Evolutionary conservation across 2,329 filamentous ascomycete species (phyloP).

Genomic region (Colletotrichum tropicicola): DNA sequence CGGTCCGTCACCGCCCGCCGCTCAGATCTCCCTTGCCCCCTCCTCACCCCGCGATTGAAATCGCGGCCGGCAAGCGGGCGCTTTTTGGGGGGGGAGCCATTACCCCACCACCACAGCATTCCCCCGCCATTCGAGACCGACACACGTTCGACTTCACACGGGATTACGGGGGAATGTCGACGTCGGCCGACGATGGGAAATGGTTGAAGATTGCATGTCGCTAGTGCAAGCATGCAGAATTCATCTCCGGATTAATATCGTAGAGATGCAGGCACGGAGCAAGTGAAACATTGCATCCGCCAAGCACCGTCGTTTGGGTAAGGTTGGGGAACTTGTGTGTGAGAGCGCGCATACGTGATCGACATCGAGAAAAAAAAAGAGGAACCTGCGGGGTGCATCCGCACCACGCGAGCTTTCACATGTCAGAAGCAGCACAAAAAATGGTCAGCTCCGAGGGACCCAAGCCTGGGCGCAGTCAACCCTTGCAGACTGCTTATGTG

Average conservation of each 20-base stretch:
- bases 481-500: conserved; percentile 21
- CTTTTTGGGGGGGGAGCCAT: background rate
- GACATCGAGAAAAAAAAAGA: conserved; percentile 25
- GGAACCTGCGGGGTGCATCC: conserved; percentile 29
- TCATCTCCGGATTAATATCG: conserved; percentile 21
- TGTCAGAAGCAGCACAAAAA: conserved; percentile 6
- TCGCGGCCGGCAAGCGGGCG: background rate
- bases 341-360: conserved; percentile 12
- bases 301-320: conserved; percentile 11
- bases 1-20: conserved; percentile 14
- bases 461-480: conserved; percentile 10
- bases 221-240: conserved; percentile 12
- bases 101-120: conserved; percentile 4
- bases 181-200: background rate
- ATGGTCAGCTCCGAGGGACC: background rate
- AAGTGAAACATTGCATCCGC: conserved; percentile 10
- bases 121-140: background rate
- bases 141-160: background rate
- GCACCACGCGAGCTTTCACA: conserved; percentile 29
- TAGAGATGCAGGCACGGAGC: conserved; percentile 20
- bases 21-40: conserved; percentile 12
- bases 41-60: conserved; percentile 7
- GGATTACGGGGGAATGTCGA: background rate
- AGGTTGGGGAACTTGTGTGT: background rate
- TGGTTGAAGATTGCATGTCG: background rate